A percentile compares a stretch with the other conserved stretches of the same genome.
These are phyloP conservation scores for Cutaneotrichosporon arboriforme DNA, from an alignment of 1,284 basidiomycete species.

Conservation along the genomic window DNA sequence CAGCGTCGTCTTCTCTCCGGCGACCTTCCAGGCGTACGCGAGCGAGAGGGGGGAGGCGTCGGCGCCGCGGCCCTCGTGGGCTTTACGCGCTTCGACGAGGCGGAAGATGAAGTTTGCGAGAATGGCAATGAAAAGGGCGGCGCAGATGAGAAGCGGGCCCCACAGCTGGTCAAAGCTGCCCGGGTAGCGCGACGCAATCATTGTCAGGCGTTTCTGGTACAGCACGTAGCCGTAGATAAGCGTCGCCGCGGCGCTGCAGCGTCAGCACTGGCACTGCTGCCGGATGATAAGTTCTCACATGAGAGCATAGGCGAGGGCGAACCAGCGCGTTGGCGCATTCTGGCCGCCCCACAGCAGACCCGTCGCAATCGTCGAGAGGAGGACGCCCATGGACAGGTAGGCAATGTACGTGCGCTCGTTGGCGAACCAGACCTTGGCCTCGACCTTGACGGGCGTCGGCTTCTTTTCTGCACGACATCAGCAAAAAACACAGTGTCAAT, in stretches of 20 bases:
- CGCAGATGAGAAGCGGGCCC: slow-evolving; percentile 74
- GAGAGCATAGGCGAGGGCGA: slow-evolving; percentile 77
- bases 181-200: slow-evolving; percentile 86
- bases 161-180: slow-evolving; percentile 78
- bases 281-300: slow-evolving; percentile 52
- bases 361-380: slow-evolving; percentile 78
- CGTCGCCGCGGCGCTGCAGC: slow-evolving; percentile 41
- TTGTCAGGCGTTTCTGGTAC: slow-evolving; percentile 82
- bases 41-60: slow-evolving; percentile 36
- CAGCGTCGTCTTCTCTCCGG: slow-evolving; percentile 19
- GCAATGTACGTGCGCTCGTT: slow-evolving; percentile 96
- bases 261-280: not conserved
- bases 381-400: slow-evolving; percentile 78
- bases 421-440: slow-evolving; percentile 98
- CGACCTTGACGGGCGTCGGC: slow-evolving; percentile 81
- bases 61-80: slow-evolving; percentile 17
- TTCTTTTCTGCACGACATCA: slow-evolving; percentile 62
- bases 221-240: slow-evolving; percentile 74
- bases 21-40: slow-evolving; percentile 29
- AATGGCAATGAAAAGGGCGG: slow-evolving; percentile 73
- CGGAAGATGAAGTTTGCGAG: slow-evolving; percentile 81
- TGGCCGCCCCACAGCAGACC: slow-evolving; percentile 57
- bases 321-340: slow-evolving; percentile 66
- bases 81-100: slow-evolving; percentile 32
- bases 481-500: not conserved